Base-by-base conservation (phyloP, 2,329 filamentous ascomycete species). In the Aspergillus quadricinctus region DNA sequence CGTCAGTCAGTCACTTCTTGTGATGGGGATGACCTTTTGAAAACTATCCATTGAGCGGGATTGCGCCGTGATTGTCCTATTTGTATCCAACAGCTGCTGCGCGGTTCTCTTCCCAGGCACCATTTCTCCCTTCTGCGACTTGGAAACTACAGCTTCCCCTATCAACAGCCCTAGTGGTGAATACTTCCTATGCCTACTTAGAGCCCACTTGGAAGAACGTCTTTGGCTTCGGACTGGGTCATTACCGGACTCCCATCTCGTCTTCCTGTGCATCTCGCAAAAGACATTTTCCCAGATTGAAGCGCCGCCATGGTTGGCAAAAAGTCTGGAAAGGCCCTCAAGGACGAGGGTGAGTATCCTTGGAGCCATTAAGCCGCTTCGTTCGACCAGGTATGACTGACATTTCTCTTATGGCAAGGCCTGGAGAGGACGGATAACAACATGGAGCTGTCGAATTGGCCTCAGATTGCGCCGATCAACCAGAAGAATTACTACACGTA, bases 401-500 rank as follows among this genome's bases (percentile, higher is more conserved):
- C 57, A 50, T 35, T 50, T 35, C 50, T 29, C 52, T 50, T 23
- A 43, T 72, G 11, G 14, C n/a, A 25, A 97, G 93, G 94, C 63
- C 86, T 99, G 62, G 91, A 96, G 78, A 85, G 93, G 71, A 97
- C 94, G 58, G 94, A 99, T 80, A 99, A 99, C 84, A 92, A 93
- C 77, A 93, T 99, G 88, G 94, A 92, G 71, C 85, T 94, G 70
- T 90, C 92, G 49, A 95, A 83, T 73, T 99, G 94, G 93, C 93
- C 94, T 9, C 88, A 94, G 69, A 87, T 96, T 56, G 83, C 85
- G 46, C 90, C 94, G 67, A 99, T 99, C 76, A 99, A 99, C 72
- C 94, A 99, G 75, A 99, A 99, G 80, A 99, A 99, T 75, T 99
- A 99, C 76, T 97, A 97, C 74, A 96, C 92, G 90, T 94, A 81